Evolutionary conservation across 208 protist species (phyloP).

Genomic region (Crithidia sp.): DNA sequence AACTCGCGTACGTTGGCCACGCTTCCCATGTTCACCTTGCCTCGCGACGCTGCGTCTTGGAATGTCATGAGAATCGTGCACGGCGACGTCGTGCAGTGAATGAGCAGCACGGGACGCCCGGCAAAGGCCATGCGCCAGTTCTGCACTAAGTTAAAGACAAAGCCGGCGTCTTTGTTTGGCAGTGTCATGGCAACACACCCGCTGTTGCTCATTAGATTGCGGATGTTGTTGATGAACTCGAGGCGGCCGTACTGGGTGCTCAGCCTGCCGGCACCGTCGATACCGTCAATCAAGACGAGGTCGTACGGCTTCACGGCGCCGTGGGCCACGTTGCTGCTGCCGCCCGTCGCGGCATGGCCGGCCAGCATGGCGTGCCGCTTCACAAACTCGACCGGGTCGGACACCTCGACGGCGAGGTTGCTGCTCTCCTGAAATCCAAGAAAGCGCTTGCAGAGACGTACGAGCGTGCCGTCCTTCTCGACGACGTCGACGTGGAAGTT

Average conservation of each 20-base stretch:
- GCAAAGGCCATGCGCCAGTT: constrained; percentile 89
- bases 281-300: constrained; percentile 75
- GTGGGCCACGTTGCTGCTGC: constrained; percentile 11
- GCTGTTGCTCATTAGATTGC: constrained; percentile 62
- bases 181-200: constrained; percentile 74
- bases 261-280: constrained; percentile 73
- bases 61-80: constrained; percentile 91
- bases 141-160: constrained; percentile 83
- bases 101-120: constrained; percentile 73
- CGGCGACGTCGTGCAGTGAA: constrained; percentile 83
- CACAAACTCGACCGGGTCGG: constrained; percentile 75
- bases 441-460: constrained; percentile 73
- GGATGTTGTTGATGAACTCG: constrained; percentile 79
- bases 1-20: constrained; percentile 79
- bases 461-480: constrained; percentile 84
- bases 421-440: constrained; percentile 82
- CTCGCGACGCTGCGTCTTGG: constrained; percentile 72
- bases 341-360: constrained; percentile 6
- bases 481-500: constrained; percentile 89
- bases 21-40: constrained; percentile 79
- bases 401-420: constrained; percentile 66
- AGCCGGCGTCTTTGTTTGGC: constrained; percentile 74
- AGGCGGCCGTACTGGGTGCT: constrained; percentile 76
- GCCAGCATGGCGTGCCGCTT: constrained; percentile 40
- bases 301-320: constrained; percentile 54